Base-by-base conservation (phyloP, 2,329 filamentous ascomycete species). In the Phaeosphaeriaceae sp. region DNA sequence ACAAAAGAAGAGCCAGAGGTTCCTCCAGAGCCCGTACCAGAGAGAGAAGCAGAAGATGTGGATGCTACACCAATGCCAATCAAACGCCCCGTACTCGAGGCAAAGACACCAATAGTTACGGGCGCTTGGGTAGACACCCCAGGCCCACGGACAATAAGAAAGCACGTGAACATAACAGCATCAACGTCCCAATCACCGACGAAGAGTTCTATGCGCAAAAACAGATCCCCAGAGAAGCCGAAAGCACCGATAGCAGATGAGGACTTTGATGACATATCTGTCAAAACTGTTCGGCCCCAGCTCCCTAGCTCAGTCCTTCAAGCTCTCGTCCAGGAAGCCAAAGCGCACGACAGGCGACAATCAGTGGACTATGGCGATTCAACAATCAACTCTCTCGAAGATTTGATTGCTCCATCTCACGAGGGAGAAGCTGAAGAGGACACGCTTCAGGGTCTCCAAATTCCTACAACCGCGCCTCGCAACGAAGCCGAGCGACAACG, bases 121-220 rank as follows among this genome's bases (percentile, higher is more conserved):
- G 78, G 78, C 18, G 78, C 73, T 18, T 80, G 78, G 78, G 62
- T 79, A 26, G 77, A 79, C 34, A 80, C 78, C 3, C 77, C 76
- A 23, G 71, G 58, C 3, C 66, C 64, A n/a, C 63, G 61, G 15
- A 66, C 66, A 16, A 33, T 43, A 13, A 57, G 38, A 17, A 58
- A 54, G 42, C 41, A 58, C 18, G 33, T 42, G 32, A 51, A 42
- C 32, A 36, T 48, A 33, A 33, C 53, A 12, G 46, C 42, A 26
- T 54, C 62, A 15, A 53, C 41, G 8, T 60, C 62, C 23, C 50
- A 42, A 15, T 66, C 65, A 29, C 56, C 61, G 7, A 46, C 46
- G 38, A 63, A 64, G 36, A 21, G 39, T 15, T 62, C 50, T 32
- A 52, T 58, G 15, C 54, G 46, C 30, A 61, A 43, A 16, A 54